phyloP scores from a whole-genome alignment of 192 early-diverging fungal genomes.

The Coemansia sp. region DNA sequence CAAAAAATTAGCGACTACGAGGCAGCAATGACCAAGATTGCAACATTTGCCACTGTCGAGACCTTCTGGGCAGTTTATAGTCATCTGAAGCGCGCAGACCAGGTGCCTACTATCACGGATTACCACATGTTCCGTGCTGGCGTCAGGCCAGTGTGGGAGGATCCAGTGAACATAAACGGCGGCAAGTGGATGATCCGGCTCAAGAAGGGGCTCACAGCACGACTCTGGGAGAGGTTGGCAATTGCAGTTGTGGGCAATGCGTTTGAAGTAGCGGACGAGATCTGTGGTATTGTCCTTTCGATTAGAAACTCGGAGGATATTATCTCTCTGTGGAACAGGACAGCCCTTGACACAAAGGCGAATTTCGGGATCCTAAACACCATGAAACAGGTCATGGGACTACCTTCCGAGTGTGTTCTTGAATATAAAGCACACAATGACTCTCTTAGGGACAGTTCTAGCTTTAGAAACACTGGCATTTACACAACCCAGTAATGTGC shows the following conservation, averaged over 20 bases:
- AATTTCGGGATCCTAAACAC: conserved; percentile 86
- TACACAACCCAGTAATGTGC: conserved; percentile 31
- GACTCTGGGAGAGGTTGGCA: conserved; percentile 88
- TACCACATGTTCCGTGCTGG: conserved; percentile 92
- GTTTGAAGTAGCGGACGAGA: conserved; percentile 84
- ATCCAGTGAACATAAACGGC: conserved; percentile 76
- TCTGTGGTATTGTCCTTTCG: conserved; percentile 91
- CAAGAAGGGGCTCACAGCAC: conserved; percentile 86
- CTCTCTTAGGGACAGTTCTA: conserved; percentile 81
- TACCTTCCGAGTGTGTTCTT: conserved; percentile 86
- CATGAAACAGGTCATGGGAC: conserved; percentile 78
- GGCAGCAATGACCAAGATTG: conserved; percentile 80
- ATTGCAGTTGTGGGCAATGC: conserved; percentile 89
- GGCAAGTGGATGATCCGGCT: conserved; percentile 96
- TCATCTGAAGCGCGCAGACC: conserved; percentile 77
- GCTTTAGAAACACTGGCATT: conserved; percentile 81
- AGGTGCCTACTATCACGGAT: conserved; percentile 83
- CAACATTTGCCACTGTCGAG: conserved; percentile 76
- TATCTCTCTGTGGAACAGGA: conserved; percentile 91
- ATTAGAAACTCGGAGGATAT: conserved; percentile 93
- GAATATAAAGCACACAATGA: conserved; percentile 95
- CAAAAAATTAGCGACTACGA: conserved; percentile 87
- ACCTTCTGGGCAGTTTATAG: conserved; percentile 78
- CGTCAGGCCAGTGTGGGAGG: conserved; percentile 95
- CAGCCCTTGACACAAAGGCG: conserved; percentile 76